Evolutionary conservation across 2,329 filamentous ascomycete genomes (phyloP), one percentile per base, ranked within the genome.

Genomic region (Penicillium sp.): DNA sequence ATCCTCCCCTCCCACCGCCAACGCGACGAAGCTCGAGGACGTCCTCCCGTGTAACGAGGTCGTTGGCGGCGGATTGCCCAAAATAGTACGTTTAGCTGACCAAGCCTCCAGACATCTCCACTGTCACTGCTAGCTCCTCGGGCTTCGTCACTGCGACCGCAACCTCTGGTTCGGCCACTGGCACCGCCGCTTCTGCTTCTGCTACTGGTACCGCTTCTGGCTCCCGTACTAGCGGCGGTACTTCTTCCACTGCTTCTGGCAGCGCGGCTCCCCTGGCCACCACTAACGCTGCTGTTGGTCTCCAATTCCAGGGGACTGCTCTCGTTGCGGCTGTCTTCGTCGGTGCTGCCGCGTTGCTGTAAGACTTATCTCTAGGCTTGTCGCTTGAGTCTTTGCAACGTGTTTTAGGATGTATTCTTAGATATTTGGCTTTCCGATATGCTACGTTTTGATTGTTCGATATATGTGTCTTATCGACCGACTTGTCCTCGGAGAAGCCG

Each of bases 271-370:
- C 60, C 42, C 16, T 35, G 10, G 56, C 58, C 40, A 67, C 58
- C n/a, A 49, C 62, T 54, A 67, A 68, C 16, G 63, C 69, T 52
- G 60, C 65, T 10, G 70, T 73, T 28, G 71, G 72, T 59, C 71
- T 73, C 37, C 73, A 76, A 37, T 70, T 75, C 51, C 76, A 76
- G 37, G 70, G 73, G 35, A 73, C 73, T 51, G 73, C 74, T 7
- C 73, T 79, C 55, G 75, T 73, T 52, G 74, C 77, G 46, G 76
- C 76, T 43, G 72, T 78, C n/a, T 76, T 79, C 60, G 67, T 78
- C 37, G 78, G 78, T 43, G 73, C 78, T 46, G 76, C 75, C 22
- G 76, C 75, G 48, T 70, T 75, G 35, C 66, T 80, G 65, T 79
- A 70, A 73, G 40, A 28, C 19, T 19, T 8, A 19, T 19, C 35